Conservation (phyloP, 768 basidiomycete genomes). For the Pisolithus marmoratus region DNA sequence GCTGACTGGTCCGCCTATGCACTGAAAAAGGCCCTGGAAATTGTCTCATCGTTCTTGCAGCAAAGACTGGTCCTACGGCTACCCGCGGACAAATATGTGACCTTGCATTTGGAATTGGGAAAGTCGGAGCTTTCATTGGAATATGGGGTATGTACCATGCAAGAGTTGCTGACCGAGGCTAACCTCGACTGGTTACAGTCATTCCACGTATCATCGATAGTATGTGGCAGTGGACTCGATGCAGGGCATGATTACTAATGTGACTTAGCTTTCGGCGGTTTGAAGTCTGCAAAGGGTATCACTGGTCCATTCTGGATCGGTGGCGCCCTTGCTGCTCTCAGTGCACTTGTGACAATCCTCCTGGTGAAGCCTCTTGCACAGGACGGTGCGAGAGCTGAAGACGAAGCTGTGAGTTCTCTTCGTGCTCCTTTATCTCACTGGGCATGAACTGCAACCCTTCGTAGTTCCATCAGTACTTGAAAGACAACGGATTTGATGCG, state of each 20-base stretch:
- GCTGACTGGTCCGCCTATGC: too few relatives aligned
- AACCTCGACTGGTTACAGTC: too few relatives aligned
- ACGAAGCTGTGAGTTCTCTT: constrained; percentile 59
- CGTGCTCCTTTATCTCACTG: too few relatives aligned
- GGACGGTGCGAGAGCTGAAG: constrained; percentile 78
- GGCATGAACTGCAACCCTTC: too few relatives aligned
- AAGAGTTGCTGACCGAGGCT: too few relatives aligned
- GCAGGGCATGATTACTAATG: too few relatives aligned
- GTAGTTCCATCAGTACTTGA: too few relatives aligned
- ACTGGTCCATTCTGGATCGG: constrained; percentile 90
- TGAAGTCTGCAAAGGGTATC: constrained; percentile 47
- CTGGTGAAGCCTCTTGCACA: constrained; percentile 68
- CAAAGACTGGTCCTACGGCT: constrained; percentile 82
- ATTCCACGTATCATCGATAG: too few relatives aligned
- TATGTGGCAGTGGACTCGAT: too few relatives aligned
- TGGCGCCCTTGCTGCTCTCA: constrained; percentile 79
- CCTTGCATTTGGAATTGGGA: constrained; percentile 77
- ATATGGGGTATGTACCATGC: too few relatives aligned
- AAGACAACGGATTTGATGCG: too few relatives aligned
- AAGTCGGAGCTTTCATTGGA: constrained; percentile 79
- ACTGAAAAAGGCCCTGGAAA: too few relatives aligned
- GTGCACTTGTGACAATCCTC: constrained; percentile 65
- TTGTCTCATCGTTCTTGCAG: constrained; percentile 75
- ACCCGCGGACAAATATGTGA: constrained; percentile 85
- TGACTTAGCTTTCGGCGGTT: constrained; percentile 64